Base-by-base conservation (phyloP, 495 filamentous ascomycete genomes). In the Geoglossum glabrum region DNA sequence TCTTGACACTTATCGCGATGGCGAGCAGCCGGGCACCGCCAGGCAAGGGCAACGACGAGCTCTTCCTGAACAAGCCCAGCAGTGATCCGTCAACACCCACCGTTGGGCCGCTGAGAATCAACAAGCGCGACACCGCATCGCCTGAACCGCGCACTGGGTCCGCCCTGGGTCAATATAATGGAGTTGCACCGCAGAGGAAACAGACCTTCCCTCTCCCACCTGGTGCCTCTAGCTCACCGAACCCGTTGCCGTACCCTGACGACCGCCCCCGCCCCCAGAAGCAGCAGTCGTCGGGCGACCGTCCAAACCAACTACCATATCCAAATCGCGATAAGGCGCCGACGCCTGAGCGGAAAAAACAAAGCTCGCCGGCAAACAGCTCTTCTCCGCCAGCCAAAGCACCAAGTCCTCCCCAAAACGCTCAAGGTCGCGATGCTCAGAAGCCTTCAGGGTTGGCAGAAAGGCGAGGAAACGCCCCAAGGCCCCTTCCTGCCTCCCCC, bases 21-120 rank as follows among this genome's bases (percentile, higher is more conserved):
- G 49, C 49, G 25, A 13, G 49, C 40, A 52, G 13, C 17, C 56
- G 56, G 50, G n/a, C 40, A 45, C 17, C 40, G n/a, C 40, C 30
- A 47, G 56, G 56, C 25, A 43, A 47, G 36, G 13, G 38, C 34
- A 49, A 58, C 11, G 83, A 85, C 60, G 86, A 90, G 73, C 79
- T 92, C 67, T 90, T 90, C 67, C 75, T 90, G 62, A 76, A 76
- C 62, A 71, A 77, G 17, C 77, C 74, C 33, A 68, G 70, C 56
- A 72, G 72, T 26, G 78, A 82, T 55, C 75, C 72, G 65, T 74
- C 79, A 61, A 81, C 82, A 56, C 84, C 87, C 43, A 83, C 83
- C 1, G 78, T 96, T 59, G 87, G 84, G 58, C 90, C 90, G 28
- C 70, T 96, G 67, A 79, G 87, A 61, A 94, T 96, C 64, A 82